Evolutionary conservation across 306 rosid species (phyloP).

Genomic region (Castanea crenata): DNA sequence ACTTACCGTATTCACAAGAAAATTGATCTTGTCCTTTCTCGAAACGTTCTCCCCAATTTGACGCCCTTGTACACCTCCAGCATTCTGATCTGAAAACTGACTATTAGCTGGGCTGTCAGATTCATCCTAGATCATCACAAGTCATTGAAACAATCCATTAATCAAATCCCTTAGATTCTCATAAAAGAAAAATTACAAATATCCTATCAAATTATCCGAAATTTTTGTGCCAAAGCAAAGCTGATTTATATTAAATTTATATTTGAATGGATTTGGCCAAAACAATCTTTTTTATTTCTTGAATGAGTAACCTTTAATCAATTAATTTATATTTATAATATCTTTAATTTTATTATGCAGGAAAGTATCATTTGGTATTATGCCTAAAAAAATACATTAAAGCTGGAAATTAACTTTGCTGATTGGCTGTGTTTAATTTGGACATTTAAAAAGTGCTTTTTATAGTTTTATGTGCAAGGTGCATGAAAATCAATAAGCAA

Average conservation of each 20-base stretch:
- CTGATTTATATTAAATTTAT: neutral
- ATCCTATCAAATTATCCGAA: neutral
- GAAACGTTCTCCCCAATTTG: constrained; percentile 46
- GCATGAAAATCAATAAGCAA: no score
- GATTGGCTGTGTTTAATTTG: no score
- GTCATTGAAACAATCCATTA: neutral
- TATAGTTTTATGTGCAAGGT: no score
- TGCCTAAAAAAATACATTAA: no score
- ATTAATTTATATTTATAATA: no score
- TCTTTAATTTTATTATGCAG: no score
- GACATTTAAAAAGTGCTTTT: no score
- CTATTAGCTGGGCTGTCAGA: constrained; percentile 11
- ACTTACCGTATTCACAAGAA: constrained; percentile 46
- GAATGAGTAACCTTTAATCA: no score
- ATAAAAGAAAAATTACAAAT: neutral
- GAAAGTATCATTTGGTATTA: no score
- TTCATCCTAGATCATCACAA: constrained; percentile 26
- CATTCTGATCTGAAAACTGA: constrained; percentile 23
- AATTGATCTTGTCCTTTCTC: constrained; percentile 34
- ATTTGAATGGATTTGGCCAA: no score
- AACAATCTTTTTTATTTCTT: no score
- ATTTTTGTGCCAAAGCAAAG: neutral
- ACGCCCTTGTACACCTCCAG: constrained; percentile 17
- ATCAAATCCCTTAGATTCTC: neutral
- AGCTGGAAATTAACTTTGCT: no score